phyloP scores from a whole-genome alignment of 495 filamentous ascomycete species.

The Talaromyces stipitatus region DNA sequence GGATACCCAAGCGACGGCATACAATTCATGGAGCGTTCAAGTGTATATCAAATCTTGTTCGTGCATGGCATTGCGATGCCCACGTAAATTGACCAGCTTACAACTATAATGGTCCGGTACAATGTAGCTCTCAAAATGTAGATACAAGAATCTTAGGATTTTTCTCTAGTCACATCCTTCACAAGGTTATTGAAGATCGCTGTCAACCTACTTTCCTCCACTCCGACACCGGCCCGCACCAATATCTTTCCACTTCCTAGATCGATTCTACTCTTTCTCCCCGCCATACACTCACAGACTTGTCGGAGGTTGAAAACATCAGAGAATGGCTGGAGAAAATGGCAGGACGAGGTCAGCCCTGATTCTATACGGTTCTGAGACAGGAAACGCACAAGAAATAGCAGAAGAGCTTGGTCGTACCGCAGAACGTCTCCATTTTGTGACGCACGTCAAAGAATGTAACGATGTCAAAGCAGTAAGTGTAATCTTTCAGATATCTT shows the following conservation, averaged over 20 bases:
- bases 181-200: not conserved
- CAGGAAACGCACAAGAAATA: constrained; percentile 83
- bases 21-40: not conserved
- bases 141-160: not conserved
- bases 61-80: not conserved
- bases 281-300: not conserved
- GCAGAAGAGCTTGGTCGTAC: constrained; percentile 73
- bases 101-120: too few species aligned
- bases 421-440: constrained; percentile 67
- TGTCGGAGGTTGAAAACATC: not conserved
- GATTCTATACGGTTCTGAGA: constrained; percentile 90
- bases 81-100: not conserved
- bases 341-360: constrained; percentile 48
- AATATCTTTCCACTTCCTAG: not conserved
- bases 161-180: too few species aligned
- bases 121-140: too few species aligned
- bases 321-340: constrained; percentile 3
- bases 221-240: constrained; percentile 1
- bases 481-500: not conserved
- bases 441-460: constrained; percentile 65
- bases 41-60: not conserved
- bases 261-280: not conserved
- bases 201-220: not conserved
- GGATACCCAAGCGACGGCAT: constrained; percentile 3
- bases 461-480: constrained; percentile 65